These are phyloP conservation scores for Pythium guiyangense DNA, from an alignment of 352 stramenopile genomes.

Conservation along the genomic window DNA sequence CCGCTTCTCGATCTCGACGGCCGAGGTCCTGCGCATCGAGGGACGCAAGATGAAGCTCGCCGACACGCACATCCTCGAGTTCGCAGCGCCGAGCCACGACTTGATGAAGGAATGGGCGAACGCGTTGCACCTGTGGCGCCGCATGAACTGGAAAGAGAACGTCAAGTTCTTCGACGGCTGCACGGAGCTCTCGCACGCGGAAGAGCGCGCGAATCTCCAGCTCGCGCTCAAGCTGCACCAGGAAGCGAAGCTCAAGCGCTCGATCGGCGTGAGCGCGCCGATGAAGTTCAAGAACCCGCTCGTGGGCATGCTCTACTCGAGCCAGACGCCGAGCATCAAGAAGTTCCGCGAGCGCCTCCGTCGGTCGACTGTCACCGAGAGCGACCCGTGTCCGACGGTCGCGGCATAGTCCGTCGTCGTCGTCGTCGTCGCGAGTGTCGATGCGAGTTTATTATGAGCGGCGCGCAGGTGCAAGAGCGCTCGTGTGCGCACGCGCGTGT, in stretches of 20 bases:
- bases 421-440: slow-evolving; percentile 25
- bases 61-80: slow-evolving; percentile 57
- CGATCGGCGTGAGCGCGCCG: slow-evolving; percentile 18
- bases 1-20: slow-evolving; percentile 64
- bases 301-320: slow-evolving; percentile 48
- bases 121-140: slow-evolving; percentile 73
- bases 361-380: slow-evolving; percentile 17
- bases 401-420: slow-evolving; percentile 33
- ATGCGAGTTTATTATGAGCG: background rate
- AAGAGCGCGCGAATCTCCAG: slow-evolving; percentile 56
- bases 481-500: too few relatives aligned
- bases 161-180: slow-evolving; percentile 79
- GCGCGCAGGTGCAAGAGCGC: too few relatives aligned
- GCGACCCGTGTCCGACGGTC: slow-evolving; percentile 10
- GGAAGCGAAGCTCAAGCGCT: slow-evolving; percentile 36
- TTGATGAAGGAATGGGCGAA: slow-evolving; percentile 88
- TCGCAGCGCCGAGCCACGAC: slow-evolving; percentile 62
- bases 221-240: slow-evolving; percentile 54
- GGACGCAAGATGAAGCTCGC: slow-evolving; percentile 74
- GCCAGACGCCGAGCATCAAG: slow-evolving; percentile 59
- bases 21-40: slow-evolving; percentile 70
- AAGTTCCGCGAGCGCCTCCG: slow-evolving; percentile 62
- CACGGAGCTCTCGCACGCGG: slow-evolving; percentile 38
- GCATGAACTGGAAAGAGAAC: slow-evolving; percentile 87
- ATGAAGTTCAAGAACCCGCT: slow-evolving; percentile 60